A percentile compares a stretch with the other conserved stretches of the same genome.
phyloP scores from a whole-genome alignment of 176 grass and related monocot species.

The Phragmites australis region DNA sequence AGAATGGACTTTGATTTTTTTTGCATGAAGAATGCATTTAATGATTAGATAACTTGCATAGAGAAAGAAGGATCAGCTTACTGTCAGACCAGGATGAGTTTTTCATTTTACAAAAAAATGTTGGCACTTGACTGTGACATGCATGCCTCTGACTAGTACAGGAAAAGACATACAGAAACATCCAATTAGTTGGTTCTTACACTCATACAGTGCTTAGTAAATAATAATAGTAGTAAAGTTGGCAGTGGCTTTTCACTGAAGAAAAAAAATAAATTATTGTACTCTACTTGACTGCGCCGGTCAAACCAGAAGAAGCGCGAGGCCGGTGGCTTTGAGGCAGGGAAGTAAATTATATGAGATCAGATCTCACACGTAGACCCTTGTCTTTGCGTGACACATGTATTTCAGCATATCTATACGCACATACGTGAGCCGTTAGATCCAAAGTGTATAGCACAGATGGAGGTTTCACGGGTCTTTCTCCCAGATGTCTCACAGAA shows the following conservation, averaged over 20 bases:
- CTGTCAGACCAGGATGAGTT: not conserved
- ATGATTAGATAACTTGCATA: not conserved
- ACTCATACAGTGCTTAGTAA: not conserved
- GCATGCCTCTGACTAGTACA: not conserved
- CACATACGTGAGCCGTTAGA: no score
- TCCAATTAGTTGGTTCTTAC: not conserved
- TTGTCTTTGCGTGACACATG: no score
- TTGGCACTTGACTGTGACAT: not conserved
- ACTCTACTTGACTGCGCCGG: slow-evolving; percentile 35
- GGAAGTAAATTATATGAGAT: no score
- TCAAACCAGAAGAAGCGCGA: slow-evolving; percentile 41
- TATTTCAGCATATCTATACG: no score
- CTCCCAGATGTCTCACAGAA: no score
- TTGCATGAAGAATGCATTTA: not conserved
- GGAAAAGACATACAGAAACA: not conserved
- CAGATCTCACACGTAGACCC: no score
- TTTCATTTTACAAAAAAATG: not conserved
- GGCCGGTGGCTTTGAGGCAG: slow-evolving; percentile 41
- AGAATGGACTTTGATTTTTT: not conserved
- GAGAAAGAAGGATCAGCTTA: not conserved
- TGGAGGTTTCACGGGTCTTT: no score
- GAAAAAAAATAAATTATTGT: no score
- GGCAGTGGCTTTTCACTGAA: slow-evolving; percentile 26
- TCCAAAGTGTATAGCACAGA: no score
- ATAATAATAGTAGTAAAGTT: slow-evolving; percentile 9